Evolutionary conservation across 2,329 filamentous ascomycete genomes (phyloP).

Genomic region (Karstenula rhodostoma): DNA sequence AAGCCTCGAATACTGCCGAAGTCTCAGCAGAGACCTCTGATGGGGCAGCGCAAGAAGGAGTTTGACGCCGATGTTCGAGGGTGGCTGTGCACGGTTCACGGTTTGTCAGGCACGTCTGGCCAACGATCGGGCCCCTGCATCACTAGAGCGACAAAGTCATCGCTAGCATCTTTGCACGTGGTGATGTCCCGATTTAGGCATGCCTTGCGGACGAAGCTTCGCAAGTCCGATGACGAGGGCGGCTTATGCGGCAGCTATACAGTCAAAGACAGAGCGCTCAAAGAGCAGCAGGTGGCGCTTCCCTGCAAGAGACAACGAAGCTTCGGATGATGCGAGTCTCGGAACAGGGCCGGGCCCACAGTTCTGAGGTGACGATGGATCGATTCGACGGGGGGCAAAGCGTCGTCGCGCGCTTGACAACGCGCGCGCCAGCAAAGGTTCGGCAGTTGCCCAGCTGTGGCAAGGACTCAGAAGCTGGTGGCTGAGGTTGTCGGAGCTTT

Average conservation of each 20-base stretch:
- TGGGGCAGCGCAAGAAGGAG: constrained; percentile 21
- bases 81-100: constrained; percentile 20
- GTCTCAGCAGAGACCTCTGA: constrained; percentile 13
- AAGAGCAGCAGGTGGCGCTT: neutral
- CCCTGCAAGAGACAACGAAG: neutral
- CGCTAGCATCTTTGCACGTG: neutral
- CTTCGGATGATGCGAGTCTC: constrained; percentile 5
- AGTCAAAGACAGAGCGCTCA: neutral
- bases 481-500: neutral
- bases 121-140: constrained; percentile 17
- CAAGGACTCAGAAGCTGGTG: neutral
- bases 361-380: constrained; percentile 1
- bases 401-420: neutral
- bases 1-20: constrained; percentile 21
- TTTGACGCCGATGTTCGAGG: constrained; percentile 16
- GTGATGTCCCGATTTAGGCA: neutral
- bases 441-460: neutral
- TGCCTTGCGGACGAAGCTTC: neutral
- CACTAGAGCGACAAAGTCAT: constrained; percentile 3
- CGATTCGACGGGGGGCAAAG: constrained; percentile 10
- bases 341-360: constrained; percentile 5
- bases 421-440: neutral
- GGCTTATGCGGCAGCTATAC: neutral
- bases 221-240: neutral
- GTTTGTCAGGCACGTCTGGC: constrained; percentile 14